Evolutionary conservation across 176 grass and related monocot species (phyloP), one percentile per base, ranked within the genome.

Genomic region (Guadua angustifolia): DNA sequence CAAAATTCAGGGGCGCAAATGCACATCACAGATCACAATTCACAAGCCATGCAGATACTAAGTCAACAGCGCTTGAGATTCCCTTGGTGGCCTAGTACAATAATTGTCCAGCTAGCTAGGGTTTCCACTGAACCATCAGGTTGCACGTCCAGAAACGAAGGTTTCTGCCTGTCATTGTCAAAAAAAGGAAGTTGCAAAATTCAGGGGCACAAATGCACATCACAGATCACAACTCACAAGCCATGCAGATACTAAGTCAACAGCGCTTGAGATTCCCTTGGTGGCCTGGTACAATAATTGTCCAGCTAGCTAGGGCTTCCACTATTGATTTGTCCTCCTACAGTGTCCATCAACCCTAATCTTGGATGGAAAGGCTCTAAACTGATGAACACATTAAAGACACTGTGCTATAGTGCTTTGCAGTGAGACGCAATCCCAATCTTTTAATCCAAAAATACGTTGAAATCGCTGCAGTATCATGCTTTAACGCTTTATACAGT

Each of bases 161-260:
- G 29, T 73, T 82, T 79, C 57, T 51, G 40, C 57, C 42, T 40
- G 73, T 90, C 58, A 66, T 78, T 83, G 29, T 90, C 79, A 60
- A 25, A 57, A 51, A 88, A 86, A 32, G 21, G 53, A 42, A 47
- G 70, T 63, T 25, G 36, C 4, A 42, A 17, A 84, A 72, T 26
- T 86, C 50, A 77, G 49, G 46, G 66, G 57, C 58, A 42, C 46
- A 74, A 73, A 71, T 63, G 26, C 7, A 36, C 15, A n/a, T 75
- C 35, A 43, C 61, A 68, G 12, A 76, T 42, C 24, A 82, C 44
- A 80, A 25, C 14, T 43, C 51, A 69, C 2, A 78, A 21, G 18
- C 32, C 29, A 82, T 78, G 66, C 66, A 67, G 64, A 83, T 42
- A 42, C 40, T 8, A 86, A 36, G 19, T 39, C 7, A 78, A 66